Percentiles rank a stretch among this genome's conserved stretches.
These are phyloP conservation scores for Nidularia pulvinata DNA, from an alignment of 768 basidiomycete species.

Conservation along the genomic window DNA sequence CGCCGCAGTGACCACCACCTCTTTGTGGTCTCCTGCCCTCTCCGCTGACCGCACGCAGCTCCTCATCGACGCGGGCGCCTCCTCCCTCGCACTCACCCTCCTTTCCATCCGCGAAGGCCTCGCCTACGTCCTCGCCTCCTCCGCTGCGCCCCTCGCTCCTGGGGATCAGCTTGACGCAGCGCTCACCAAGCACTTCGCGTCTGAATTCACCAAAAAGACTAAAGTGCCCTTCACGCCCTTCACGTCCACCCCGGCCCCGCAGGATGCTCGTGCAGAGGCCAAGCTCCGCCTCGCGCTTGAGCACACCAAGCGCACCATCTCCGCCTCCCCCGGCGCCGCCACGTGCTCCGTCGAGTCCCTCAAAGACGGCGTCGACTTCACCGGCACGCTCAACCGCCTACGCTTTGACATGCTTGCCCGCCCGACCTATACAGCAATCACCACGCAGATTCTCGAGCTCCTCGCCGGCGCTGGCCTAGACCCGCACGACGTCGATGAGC, in stretches of 20 bases:
- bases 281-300: conserved; percentile 93
- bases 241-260: conserved; percentile 46
- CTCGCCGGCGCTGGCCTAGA: conserved; percentile 53
- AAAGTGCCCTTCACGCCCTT: conserved; percentile 70
- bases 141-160: conserved; percentile 46
- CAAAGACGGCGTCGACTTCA: conserved; percentile 92
- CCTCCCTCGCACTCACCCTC: conserved; percentile 67
- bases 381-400: conserved; percentile 50
- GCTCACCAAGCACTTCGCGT: conserved; percentile 88
- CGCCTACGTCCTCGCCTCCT: conserved; percentile 58
- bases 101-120: conserved; percentile 80
- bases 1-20: conserved; percentile 52
- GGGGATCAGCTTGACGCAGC: conserved; percentile 79
- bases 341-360: conserved; percentile 93
- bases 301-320: conserved; percentile 92
- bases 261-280: conserved; percentile 87
- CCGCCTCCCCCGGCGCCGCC: conserved; percentile 84
- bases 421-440: conserved; percentile 58
- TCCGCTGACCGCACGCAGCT: conserved; percentile 73
- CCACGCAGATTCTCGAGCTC: conserved; percentile 49
- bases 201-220: conserved; percentile 97
- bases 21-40: conserved; percentile 32
- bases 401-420: conserved; percentile 65
- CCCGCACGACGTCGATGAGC: conserved; percentile 70
- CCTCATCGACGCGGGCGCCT: conserved; percentile 80